phyloP scores from a whole-genome alignment of 352 stramenopile species.

The Phytophthora cajani region DNA sequence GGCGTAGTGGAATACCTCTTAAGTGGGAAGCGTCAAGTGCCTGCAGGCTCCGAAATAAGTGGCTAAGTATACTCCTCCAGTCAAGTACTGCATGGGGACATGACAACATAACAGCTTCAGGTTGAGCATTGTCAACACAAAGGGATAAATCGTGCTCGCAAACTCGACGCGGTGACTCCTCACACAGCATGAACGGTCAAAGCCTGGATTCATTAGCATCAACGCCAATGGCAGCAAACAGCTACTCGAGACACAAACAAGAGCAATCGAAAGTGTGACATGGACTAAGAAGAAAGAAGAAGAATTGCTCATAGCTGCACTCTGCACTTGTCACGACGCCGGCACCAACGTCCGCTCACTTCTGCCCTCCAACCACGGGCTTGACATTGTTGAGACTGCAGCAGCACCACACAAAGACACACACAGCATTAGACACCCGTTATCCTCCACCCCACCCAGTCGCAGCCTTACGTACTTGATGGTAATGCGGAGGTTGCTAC shows the following conservation, averaged over 20 bases:
- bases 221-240: constrained; percentile 13
- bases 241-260: constrained; percentile 1
- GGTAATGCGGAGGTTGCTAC: constrained; percentile 80
- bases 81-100: too few species aligned
- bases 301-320: constrained; percentile 2
- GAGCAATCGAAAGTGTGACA: constrained; percentile 5
- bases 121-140: too few species aligned
- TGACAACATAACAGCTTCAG: too few species aligned
- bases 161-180: neutral
- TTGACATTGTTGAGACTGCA: constrained; percentile 74
- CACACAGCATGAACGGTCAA: neutral
- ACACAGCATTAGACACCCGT: constrained; percentile 8
- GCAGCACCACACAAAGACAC: constrained; percentile 17
- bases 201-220: constrained; percentile 24
- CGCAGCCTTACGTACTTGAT: constrained; percentile 64
- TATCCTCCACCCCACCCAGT: neutral
- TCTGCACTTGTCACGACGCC: constrained; percentile 2
- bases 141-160: too few species aligned
- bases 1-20: too few species aligned
- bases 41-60: too few species aligned
- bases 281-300: constrained; percentile 16
- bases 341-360: constrained; percentile 34
- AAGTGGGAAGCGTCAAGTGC: too few species aligned
- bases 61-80: too few species aligned
- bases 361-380: constrained; percentile 70